These are phyloP conservation scores for Clitopilus hobsonii DNA, from an alignment of 768 basidiomycete species.

Conservation along the genomic window DNA sequence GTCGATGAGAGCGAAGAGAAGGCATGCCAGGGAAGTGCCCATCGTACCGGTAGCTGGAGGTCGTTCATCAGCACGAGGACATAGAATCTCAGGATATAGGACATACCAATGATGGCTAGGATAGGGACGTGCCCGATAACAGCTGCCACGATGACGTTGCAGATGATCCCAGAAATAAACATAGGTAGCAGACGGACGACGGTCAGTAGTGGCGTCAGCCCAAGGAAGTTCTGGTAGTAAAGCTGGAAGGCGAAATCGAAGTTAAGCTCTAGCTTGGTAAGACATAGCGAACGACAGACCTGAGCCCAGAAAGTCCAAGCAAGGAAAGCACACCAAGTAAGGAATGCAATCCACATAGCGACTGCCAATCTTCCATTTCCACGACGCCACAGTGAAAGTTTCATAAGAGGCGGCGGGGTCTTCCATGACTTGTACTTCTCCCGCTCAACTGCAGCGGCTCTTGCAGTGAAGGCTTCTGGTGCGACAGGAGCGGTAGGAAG, in stretches of 20 bases:
- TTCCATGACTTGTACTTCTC: slow-evolving; percentile 9
- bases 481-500: background rate
- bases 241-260: slow-evolving; percentile 36
- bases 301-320: slow-evolving; percentile 38
- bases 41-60: slow-evolving; percentile 40
- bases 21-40: slow-evolving; percentile 50
- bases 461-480: background rate
- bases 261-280: slow-evolving; percentile 29
- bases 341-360: slow-evolving; percentile 52
- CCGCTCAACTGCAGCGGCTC: background rate
- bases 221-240: slow-evolving; percentile 66
- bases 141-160: slow-evolving; percentile 62
- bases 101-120: slow-evolving; percentile 52
- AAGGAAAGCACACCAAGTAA: slow-evolving; percentile 54
- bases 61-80: slow-evolving; percentile 2
- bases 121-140: slow-evolving; percentile 52
- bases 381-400: slow-evolving; percentile 54
- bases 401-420: slow-evolving; percentile 58
- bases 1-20: slow-evolving; percentile 67
- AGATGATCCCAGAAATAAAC: slow-evolving; percentile 58
- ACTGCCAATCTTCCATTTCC: slow-evolving; percentile 52
- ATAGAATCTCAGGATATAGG: background rate
- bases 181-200: slow-evolving; percentile 70
- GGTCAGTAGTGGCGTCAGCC: slow-evolving; percentile 49
- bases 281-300: slow-evolving; percentile 8